These are phyloP conservation scores for Cystobasidiaceae sp. DNA, from an alignment of 1,284 basidiomycete species.

Conservation along the genomic window DNA sequence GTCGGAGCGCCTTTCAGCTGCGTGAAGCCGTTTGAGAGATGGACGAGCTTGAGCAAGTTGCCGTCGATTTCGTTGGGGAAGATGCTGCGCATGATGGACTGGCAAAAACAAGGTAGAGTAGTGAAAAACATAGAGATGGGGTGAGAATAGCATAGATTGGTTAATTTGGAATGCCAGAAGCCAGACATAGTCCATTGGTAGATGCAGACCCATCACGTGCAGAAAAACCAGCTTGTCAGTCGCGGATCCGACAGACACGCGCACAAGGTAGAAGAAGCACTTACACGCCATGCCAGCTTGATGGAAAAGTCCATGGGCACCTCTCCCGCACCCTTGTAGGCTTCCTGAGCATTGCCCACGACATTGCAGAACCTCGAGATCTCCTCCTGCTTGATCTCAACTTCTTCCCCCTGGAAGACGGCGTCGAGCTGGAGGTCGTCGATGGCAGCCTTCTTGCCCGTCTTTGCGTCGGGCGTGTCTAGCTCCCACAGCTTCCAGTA, in stretches of 20 bases:
- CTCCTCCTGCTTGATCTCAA: slow-evolving; percentile 65
- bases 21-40: slow-evolving; percentile 93
- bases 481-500: slow-evolving; percentile 96
- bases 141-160: not conserved
- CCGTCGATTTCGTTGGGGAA: slow-evolving; percentile 89
- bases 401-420: slow-evolving; percentile 75
- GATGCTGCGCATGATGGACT: slow-evolving; percentile 95
- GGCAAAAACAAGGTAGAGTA: slow-evolving; percentile 9
- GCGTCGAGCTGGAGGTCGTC: slow-evolving; percentile 70
- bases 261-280: slow-evolving; percentile 45
- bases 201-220: too few species aligned
- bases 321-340: slow-evolving; percentile 72
- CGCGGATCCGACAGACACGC: too few species aligned
- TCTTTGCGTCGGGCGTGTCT: slow-evolving; percentile 50
- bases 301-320: slow-evolving; percentile 99
- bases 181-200: too few species aligned
- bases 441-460: slow-evolving; percentile 54
- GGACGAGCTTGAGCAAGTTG: slow-evolving; percentile 89
- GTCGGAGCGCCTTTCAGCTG: slow-evolving; percentile 71
- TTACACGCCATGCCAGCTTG: slow-evolving; percentile 91
- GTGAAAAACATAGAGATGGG: not conserved
- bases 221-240: too few species aligned
- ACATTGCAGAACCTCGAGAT: slow-evolving; percentile 89
- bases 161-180: not conserved
- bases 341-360: slow-evolving; percentile 85